A percentile compares a stretch with the other conserved stretches of the same genome.
phyloP scores from a whole-genome alignment of 2,329 filamentous ascomycete species.

The Trematosphaeria pertusa region DNA sequence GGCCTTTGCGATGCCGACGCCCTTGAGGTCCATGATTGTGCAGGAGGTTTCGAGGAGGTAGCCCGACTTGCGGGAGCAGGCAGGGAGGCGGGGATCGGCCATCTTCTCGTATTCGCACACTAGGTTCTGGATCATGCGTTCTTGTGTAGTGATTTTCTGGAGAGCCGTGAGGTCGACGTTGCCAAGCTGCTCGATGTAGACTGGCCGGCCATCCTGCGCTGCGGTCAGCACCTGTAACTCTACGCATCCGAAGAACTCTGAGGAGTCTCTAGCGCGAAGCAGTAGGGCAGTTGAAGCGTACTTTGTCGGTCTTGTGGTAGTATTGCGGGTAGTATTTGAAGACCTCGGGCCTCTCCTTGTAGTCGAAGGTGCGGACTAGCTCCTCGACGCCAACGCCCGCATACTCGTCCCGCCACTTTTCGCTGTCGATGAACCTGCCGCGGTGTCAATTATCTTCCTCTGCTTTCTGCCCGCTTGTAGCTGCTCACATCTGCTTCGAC shows the following conservation, averaged over 20 bases:
- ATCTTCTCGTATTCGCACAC: conserved; percentile 98
- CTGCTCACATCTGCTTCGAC: conserved; percentile 83
- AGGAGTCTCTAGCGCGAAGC: neutral
- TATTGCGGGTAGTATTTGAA: conserved; percentile 96
- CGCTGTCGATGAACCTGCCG: conserved; percentile 83
- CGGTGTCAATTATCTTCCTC: conserved; percentile 30
- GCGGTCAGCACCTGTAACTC: conserved; percentile 13
- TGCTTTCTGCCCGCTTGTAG: neutral
- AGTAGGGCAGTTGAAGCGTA: conserved; percentile 33
- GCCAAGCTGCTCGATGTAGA: conserved; percentile 96
- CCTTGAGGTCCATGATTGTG: conserved; percentile 98
- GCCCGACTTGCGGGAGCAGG: conserved; percentile 90
- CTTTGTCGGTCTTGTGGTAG: conserved; percentile 96
- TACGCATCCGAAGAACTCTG: neutral
- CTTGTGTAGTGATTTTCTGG: conserved; percentile 89
- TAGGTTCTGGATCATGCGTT: conserved; percentile 96
- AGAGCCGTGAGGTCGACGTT: conserved; percentile 89
- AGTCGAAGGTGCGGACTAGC: conserved; percentile 80
- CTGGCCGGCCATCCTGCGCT: conserved; percentile 84
- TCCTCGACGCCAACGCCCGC: conserved; percentile 73
- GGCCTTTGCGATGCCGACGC: conserved; percentile 82
- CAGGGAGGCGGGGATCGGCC: conserved; percentile 88
- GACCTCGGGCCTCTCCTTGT: conserved; percentile 82
- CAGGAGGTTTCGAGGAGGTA: conserved; percentile 96
- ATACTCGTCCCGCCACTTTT: conserved; percentile 90